Percentiles rank a stretch among this genome's conserved stretches.
Conservation (phyloP, 1,284 basidiomycete genomes). For the Apiotrichum brassicae region DNA sequence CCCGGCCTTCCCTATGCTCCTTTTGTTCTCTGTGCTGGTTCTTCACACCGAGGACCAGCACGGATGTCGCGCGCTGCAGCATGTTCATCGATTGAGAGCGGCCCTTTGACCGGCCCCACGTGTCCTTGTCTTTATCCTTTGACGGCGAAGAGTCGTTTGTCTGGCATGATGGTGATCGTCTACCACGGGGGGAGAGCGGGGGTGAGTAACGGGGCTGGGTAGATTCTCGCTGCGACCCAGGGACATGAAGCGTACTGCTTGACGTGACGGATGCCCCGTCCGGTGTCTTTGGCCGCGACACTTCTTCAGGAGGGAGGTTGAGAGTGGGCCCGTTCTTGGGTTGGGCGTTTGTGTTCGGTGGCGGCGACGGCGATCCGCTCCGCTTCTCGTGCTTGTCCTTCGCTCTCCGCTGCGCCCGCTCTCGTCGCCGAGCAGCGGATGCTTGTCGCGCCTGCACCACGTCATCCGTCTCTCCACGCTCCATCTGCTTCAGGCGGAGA, state of each 20-base stretch:
- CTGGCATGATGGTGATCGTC: constrained; percentile 3
- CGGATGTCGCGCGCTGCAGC: constrained; percentile 86
- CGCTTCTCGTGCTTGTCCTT: constrained; percentile 20
- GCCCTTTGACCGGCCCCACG: constrained; percentile 48
- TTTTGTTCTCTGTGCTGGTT: neutral
- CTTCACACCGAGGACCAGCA: constrained; percentile 50
- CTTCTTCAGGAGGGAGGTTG: neutral
- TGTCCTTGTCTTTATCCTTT: constrained; percentile 8
- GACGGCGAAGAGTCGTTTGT: constrained; percentile 16
- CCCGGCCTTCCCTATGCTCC: constrained; percentile 6
- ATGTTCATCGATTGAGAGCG: constrained; percentile 83
- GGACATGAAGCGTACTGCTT: neutral
- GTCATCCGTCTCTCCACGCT: constrained; percentile 43
- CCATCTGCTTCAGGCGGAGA: constrained; percentile 63
- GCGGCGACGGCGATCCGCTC: neutral
- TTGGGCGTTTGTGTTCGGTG: neutral
- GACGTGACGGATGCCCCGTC: neutral
- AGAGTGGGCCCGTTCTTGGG: neutral
- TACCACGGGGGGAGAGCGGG: neutral
- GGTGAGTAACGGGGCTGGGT: neutral
- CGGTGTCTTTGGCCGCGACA: neutral
- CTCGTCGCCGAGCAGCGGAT: constrained; percentile 21
- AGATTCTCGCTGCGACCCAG: neutral
- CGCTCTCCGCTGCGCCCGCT: constrained; percentile 32
- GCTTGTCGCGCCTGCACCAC: constrained; percentile 27